Evolutionary conservation across 345 rosid species (phyloP).

Genomic region (Boechera stricta): DNA sequence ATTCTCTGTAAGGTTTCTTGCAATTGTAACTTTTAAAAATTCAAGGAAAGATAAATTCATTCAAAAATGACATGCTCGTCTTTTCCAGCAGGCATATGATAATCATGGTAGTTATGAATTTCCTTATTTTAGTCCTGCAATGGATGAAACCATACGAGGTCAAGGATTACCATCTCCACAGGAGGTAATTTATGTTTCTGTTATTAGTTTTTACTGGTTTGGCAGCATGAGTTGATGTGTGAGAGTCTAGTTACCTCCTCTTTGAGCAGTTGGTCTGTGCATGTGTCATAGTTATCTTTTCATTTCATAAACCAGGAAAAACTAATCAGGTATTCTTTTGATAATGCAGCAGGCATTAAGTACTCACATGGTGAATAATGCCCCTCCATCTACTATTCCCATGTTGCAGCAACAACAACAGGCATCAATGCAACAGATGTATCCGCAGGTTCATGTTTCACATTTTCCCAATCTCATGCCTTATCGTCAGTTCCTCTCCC

Average conservation of each 20-base stretch:
- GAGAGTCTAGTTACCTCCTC: neutral
- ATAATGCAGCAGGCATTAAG: constrained; percentile 52
- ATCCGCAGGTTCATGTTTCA: constrained; percentile 88
- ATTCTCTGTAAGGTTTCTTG: constrained; percentile 59
- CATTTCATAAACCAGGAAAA: neutral
- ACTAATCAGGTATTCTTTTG: constrained; percentile 8
- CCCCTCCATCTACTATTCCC: constrained; percentile 65
- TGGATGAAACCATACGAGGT: constrained; percentile 63
- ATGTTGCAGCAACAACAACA: constrained; percentile 72
- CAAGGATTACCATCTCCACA: constrained; percentile 70
- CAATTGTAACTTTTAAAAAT: constrained; percentile 19
- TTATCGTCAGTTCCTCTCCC: constrained; percentile 81
- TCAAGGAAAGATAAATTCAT: constrained; percentile 19
- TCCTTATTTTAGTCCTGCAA: constrained; percentile 69
- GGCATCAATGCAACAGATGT: constrained; percentile 76
- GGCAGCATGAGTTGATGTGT: constrained; percentile 27
- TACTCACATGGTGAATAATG: constrained; percentile 50
- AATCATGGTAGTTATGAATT: constrained; percentile 70
- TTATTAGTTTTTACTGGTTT: constrained; percentile 20
- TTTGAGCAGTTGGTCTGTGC: neutral
- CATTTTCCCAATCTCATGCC: constrained; percentile 85
- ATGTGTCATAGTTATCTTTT: constrained; percentile 3
- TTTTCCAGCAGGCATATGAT: constrained; percentile 24
- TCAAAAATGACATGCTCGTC: neutral
- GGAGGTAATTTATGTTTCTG: constrained; percentile 62